Conservation (phyloP, 768 basidiomycete species). For the Kwoniella bestiolae region DNA sequence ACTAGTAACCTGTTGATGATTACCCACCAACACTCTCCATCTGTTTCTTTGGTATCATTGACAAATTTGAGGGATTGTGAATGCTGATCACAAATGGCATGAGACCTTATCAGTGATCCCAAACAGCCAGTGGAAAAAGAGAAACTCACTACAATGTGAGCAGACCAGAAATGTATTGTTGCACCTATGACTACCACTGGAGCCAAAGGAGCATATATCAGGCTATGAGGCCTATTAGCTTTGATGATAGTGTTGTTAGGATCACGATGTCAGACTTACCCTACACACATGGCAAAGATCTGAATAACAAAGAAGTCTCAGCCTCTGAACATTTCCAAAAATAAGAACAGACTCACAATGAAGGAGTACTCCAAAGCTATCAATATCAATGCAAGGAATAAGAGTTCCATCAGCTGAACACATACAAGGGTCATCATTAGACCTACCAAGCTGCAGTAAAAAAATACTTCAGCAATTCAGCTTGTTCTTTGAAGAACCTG, state of each 20-base stretch:
- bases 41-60: constrained; percentile 82
- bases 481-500: background rate
- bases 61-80: constrained; percentile 82
- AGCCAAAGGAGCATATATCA: constrained; percentile 91
- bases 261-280: constrained; percentile 11
- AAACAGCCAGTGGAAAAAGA: no score
- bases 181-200: constrained; percentile 82
- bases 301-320: background rate
- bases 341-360: constrained; percentile 29
- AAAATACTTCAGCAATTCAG: background rate
- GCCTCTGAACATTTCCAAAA: background rate
- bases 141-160: constrained; percentile 40
- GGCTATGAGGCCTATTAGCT: constrained; percentile 28
- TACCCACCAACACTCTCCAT: constrained; percentile 79
- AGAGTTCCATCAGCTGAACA: background rate
- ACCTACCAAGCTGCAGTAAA: constrained; percentile 30
- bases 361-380: constrained; percentile 48
- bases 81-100: constrained; percentile 19
- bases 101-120: background rate
- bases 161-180: constrained; percentile 77
- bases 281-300: constrained; percentile 48
- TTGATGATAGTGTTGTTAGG: background rate
- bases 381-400: background rate
- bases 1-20: constrained; percentile 83
- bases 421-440: background rate